phyloP scores from a whole-genome alignment of 352 stramenopile species.

The Ophiocytium majus region DNA sequence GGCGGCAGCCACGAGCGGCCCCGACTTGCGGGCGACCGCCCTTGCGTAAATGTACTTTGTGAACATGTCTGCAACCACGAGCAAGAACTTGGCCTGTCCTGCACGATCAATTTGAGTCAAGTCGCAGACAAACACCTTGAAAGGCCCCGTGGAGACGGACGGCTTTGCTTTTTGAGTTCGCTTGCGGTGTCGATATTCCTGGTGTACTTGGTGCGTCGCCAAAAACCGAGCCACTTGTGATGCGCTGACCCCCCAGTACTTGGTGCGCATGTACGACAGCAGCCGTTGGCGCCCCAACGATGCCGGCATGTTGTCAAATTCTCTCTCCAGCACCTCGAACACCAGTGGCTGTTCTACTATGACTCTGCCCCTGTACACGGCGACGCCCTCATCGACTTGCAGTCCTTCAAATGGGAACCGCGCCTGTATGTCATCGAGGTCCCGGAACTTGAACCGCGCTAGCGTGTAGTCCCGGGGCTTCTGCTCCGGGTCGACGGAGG shows the following conservation, averaged over 20 bases:
- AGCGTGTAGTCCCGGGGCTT: not conserved
- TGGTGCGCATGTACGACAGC: not conserved
- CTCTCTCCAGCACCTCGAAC: not conserved
- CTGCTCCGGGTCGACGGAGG: not conserved
- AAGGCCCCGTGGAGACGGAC: not conserved
- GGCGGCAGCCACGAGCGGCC: not conserved
- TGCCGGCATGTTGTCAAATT: not conserved
- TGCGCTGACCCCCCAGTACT: not conserved
- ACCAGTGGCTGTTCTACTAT: not conserved
- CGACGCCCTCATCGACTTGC: not conserved
- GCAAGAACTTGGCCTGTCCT: not conserved
- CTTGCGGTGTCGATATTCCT: not conserved
- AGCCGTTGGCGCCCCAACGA: not conserved
- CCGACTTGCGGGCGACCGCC: not conserved
- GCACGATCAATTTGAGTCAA: not conserved
- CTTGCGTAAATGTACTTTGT: not conserved
- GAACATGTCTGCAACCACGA: not conserved
- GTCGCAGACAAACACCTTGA: not conserved
- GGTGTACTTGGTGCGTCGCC: not conserved
- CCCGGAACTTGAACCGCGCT: not conserved
- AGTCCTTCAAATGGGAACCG: not conserved
- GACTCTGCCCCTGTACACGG: not conserved
- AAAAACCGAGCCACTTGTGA: not conserved
- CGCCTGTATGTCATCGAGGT: not conserved
- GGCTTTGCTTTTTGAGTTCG: not conserved